Conservation (phyloP, 805 yeast genomes). For the Myxozyma sirexii region DNA sequence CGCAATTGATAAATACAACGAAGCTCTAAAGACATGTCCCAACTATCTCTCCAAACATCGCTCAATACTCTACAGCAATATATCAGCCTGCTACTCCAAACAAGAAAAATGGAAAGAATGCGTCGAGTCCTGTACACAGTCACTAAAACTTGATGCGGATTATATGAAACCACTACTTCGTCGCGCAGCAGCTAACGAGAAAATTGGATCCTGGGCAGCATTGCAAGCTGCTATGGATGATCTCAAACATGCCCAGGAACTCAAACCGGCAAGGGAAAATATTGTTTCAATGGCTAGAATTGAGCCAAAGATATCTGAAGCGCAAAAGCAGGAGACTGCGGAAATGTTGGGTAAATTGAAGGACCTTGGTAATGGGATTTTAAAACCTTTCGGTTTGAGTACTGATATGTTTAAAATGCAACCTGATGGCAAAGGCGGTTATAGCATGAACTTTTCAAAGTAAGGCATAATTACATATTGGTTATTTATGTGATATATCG, state of each 20-base stretch:
- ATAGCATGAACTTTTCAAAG: constrained; percentile 29
- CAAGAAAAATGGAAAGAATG: constrained; percentile 46
- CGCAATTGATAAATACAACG: constrained; percentile 23
- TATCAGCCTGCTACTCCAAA: constrained; percentile 37
- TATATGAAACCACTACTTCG: constrained; percentile 76
- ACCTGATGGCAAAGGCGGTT: constrained; percentile 35
- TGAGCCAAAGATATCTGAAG: constrained; percentile 33
- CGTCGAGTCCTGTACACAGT: constrained; percentile 62
- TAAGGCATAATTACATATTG: neutral
- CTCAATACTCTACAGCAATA: constrained; percentile 37
- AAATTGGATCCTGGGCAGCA: constrained; percentile 38
- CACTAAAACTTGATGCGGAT: constrained; percentile 60
- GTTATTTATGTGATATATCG: neutral
- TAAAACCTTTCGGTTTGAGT: constrained; percentile 40
- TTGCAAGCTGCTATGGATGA: constrained; percentile 39
- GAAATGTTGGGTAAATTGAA: constrained; percentile 41
- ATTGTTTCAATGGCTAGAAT: constrained; percentile 13
- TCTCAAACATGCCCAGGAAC: constrained; percentile 26
- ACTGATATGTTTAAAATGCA: constrained; percentile 40
- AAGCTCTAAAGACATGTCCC: constrained; percentile 25
- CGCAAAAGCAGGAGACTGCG: constrained; percentile 39
- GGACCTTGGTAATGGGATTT: constrained; percentile 41
- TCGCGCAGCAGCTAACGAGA: constrained; percentile 65
- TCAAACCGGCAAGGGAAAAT: constrained; percentile 14
- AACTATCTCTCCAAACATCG: constrained; percentile 15